Evolutionary conservation across 2,329 filamentous ascomycete species (phyloP), one percentile per base, ranked within the genome.

Genomic region (Sporothrix euskadiensis): DNA sequence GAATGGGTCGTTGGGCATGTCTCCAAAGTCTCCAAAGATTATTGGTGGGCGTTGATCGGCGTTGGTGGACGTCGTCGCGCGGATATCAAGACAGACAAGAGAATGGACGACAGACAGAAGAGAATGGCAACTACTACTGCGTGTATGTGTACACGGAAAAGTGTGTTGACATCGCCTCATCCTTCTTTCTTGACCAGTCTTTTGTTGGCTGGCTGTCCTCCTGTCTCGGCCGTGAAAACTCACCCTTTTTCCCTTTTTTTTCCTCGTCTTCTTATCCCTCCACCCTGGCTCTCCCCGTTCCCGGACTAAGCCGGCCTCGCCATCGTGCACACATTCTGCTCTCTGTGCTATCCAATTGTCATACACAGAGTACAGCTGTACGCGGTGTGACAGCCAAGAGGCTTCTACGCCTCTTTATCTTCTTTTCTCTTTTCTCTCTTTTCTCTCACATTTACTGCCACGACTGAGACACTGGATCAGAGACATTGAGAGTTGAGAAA

Each of bases 401-500:
- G 2, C n/a, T 9, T 61, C 8, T 19, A 26, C 32, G 57, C 16
- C 39, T 47, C n/a, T 12, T 22, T 54, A 22, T 16, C 19, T 26
- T 44, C 26, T 26, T 44, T 39, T 9, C 30, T 26, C 16, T 44
- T 26, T 4, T 44, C 5, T 4, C 14, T 41, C 3, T 19, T 44
- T 22, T 19, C 14, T 22, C 0, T 26, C 12, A 12, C 3, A 12
- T 47, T 44, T 39, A 16, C 39, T 16, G 61, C n/a, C 39, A 22
- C 39, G 39, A 47, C 39, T 47, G n/a, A 65, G 39, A 65, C 61
- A 65, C 30, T 22, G 19, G 61, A 65, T 65, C 61, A 44, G 61
- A 65, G 22, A 65, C 61, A 65, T 65, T 30, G 39, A 22, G 8
- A 65, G 47, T 65, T 30, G 39, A 22, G 8, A 65, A 44, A 14